Base-by-base conservation (phyloP, 1,139 yeast genomes). In the Saccharomyces hybrid region DNA sequence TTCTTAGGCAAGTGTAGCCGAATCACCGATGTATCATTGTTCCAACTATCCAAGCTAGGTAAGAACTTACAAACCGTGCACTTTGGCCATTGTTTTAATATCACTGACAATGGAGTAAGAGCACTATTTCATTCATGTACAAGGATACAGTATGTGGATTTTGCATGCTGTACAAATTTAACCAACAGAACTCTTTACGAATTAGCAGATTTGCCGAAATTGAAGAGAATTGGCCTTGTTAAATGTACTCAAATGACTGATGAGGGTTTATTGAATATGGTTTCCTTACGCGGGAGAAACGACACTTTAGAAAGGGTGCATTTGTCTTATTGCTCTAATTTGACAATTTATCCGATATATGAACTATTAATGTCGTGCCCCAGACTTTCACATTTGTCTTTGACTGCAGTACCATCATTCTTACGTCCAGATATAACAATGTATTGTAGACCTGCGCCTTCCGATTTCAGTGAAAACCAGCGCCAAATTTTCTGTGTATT, bases 371-470 rank as follows among this genome's bases (percentile, higher is more conserved):
- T 84, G 69, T 81, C 85, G 51, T 93, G 98, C 68, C 95, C 95
- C 5, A 81, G 84, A 61, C 75, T 93, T 58, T 90, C 97, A 0
- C 99, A 93, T 73, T 77, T 93, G 55, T 84, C 91, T 11, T 74
- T 86, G 55, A 93, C 99, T 0, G 99, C 99, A 0, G 91, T 93
- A 27, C 79, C 86, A 2, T 88, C 96, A 31, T 93, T 93, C 72
- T 78, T 93, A 67, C 79, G 96, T 59, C 79, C 86, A 19, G 98
- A 93, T 64, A 82, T 93, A 52, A 86, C 95, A 1, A 84, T 82
- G 62, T 91, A 83, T 71, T 91, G 98, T 68, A 84, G 99, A 38
- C 88, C 86, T n/a, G 95, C 98, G 1, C 99, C 99, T 2, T 82
- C 88, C 12, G 98, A 91, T 65, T 91, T 93, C 68, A 90, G 87